Base-by-base conservation (phyloP, 306 rosid genomes). In the Casuarina equisetifolia region DNA sequence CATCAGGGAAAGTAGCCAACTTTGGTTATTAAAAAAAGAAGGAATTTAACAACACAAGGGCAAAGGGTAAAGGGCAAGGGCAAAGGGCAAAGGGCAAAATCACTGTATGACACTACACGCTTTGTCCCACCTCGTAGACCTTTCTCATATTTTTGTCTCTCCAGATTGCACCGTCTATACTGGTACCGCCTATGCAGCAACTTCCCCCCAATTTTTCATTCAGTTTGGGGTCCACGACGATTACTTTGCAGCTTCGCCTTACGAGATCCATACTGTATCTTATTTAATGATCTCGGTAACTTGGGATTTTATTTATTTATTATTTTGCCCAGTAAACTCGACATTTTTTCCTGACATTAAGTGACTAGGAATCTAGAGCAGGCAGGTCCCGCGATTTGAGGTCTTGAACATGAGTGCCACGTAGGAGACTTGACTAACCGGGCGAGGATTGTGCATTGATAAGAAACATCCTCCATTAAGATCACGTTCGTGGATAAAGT, bases 51-150 rank as follows among this genome's bases (percentile, higher is more conserved):
- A 77, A 38, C 20, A 75, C 36, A 32, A 16, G 49, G 71, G 54
- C 68, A 79, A 73, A 25, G 32, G 32, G 32, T 25, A 25, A 25
- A 25, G 32, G 32, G 32, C 32, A 25, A 25, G 32, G 32, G 32
- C 32, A 25, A 25, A 25, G 32, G 32, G 32, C 32, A 25, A 25
- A 0, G 32, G 32, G 32, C 32, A 25, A 82, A 69, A 82, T 74
- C 72, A 25, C 80, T 46, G 77, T 71, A 73, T 69, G 76, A 79
- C 66, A 68, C 81, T 58, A 72, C 85, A 75, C 77, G 77, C 77
- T 75, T 74, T 77, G 81, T 85, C 82, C 86, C 82, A 73, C 74
- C 43, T 49, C 43, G 76, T 57, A 76, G 82, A 82, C 82, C 86
- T 71, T 75, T 76, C 73, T 74, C 1, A 7, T 54, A 17, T 42